Evolutionary conservation across 257 asterid species (phyloP).

Genomic region (Nicotiana noctiflora): DNA sequence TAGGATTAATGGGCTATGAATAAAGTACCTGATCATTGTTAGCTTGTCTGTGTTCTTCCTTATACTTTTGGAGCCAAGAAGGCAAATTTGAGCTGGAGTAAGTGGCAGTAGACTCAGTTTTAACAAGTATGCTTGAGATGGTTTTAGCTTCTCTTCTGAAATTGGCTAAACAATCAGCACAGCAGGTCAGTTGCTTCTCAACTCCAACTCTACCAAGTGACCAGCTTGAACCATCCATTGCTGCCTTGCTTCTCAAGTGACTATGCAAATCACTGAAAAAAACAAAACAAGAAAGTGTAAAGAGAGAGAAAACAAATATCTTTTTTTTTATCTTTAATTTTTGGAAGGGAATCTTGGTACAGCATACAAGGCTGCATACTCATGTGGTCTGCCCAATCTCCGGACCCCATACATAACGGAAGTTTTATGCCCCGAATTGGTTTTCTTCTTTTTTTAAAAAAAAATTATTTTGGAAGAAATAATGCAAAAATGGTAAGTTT

Average conservation of each 20-base stretch:
- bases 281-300: background rate
- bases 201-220: constrained; percentile 29
- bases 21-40: constrained; percentile 35
- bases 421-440: too few species aligned
- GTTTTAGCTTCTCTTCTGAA: constrained; percentile 64
- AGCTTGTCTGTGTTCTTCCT: constrained; percentile 36
- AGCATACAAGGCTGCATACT: too few species aligned
- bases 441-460: too few species aligned
- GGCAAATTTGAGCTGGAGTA: constrained; percentile 59
- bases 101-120: constrained; percentile 20
- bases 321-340: background rate
- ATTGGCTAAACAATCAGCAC: constrained; percentile 62
- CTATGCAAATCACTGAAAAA: constrained; percentile 38
- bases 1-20: background rate
- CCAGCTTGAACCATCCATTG: constrained; percentile 39
- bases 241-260: constrained; percentile 37
- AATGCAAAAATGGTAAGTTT: background rate
- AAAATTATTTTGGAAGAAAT: too few species aligned
- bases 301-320: background rate
- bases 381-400: accelerated
- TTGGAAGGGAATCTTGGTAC: background rate
- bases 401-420: too few species aligned
- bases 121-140: constrained; percentile 13
- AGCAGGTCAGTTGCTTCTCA: constrained; percentile 59
- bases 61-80: constrained; percentile 76